Conservation (phyloP, 805 yeast genomes). For the Blastobotrys chiropterorum region DNA sequence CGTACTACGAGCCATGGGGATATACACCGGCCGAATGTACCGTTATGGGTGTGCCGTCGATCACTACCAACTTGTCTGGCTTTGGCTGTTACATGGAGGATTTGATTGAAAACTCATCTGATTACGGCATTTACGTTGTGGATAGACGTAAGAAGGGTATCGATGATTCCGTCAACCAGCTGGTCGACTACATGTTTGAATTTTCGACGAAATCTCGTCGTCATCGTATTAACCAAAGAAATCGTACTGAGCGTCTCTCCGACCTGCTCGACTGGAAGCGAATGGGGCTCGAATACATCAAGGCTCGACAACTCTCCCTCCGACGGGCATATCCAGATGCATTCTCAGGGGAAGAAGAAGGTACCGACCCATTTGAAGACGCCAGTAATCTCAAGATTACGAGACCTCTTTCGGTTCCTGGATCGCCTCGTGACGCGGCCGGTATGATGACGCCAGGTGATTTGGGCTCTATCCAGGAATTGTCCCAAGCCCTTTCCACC, state of each 20-base stretch:
- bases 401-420: constrained; percentile 94
- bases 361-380: constrained; percentile 28
- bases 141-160: constrained; percentile 89
- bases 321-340: constrained; percentile 91
- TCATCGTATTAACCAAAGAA: constrained; percentile 96
- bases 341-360: constrained; percentile 39
- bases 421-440: constrained; percentile 75
- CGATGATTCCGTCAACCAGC: constrained; percentile 88
- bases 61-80: constrained; percentile 92
- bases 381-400: constrained; percentile 51
- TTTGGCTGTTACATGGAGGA: constrained; percentile 99
- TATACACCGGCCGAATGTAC: constrained; percentile 99
- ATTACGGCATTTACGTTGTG: constrained; percentile 94
- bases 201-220: constrained; percentile 86
- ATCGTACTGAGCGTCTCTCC: constrained; percentile 88
- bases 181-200: constrained; percentile 82
- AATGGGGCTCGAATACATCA: constrained; percentile 94
- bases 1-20: constrained; percentile 99
- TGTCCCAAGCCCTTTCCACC: constrained; percentile 58
- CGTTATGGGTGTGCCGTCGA: constrained; percentile 98
- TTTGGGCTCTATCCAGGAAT: constrained; percentile 92
- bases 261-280: constrained; percentile 96
- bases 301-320: constrained; percentile 87
- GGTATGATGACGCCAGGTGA: constrained; percentile 97
- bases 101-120: constrained; percentile 85